Percentiles rank a stretch among this genome's conserved stretches.
Evolutionary conservation across 1,284 basidiomycete species (phyloP).

Genomic region (Leccinum variabile): DNA sequence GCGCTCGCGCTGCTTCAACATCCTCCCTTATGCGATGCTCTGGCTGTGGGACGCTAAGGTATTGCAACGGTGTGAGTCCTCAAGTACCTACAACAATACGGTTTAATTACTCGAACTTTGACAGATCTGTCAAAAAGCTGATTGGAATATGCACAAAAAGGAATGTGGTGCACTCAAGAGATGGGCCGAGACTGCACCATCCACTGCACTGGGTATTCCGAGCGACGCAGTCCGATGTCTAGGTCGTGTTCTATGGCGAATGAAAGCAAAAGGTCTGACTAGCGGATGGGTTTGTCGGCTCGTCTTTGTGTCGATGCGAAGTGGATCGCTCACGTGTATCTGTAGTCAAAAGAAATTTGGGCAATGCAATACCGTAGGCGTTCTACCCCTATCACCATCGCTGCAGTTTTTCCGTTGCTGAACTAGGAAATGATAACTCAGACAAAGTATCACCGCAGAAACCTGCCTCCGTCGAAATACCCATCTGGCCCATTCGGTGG

Average conservation of each 20-base stretch:
- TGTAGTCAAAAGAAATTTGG: slow-evolving; percentile 64
- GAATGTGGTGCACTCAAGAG: slow-evolving; percentile 73
- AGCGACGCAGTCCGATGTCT: slow-evolving; percentile 75
- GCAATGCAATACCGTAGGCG: slow-evolving; percentile 75
- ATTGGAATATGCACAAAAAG: slow-evolving; percentile 75
- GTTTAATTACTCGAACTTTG: neutral
- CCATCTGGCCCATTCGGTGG: slow-evolving; percentile 67
- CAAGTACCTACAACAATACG: neutral
- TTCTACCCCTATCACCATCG: neutral
- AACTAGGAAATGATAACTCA: slow-evolving; percentile 39
- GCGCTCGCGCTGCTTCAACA: no score
- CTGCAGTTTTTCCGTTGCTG: neutral
- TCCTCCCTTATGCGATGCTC: slow-evolving; percentile 64
- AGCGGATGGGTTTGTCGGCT: slow-evolving; percentile 58
- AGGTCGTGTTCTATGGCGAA: slow-evolving; percentile 72
- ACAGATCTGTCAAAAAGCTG: slow-evolving; percentile 73
- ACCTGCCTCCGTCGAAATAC: slow-evolving; percentile 54
- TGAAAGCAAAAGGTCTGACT: slow-evolving; percentile 52
- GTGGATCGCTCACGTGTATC: slow-evolving; percentile 1
- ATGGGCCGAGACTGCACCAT: slow-evolving; percentile 54
- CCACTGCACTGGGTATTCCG: slow-evolving; percentile 51
- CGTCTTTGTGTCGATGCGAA: neutral
- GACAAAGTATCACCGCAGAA: slow-evolving; percentile 41
- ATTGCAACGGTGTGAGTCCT: slow-evolving; percentile 65
- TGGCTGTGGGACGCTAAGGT: slow-evolving; percentile 64